Base-by-base conservation (phyloP, 805 yeast species). In the Zygoascus bituminiphila region DNA sequence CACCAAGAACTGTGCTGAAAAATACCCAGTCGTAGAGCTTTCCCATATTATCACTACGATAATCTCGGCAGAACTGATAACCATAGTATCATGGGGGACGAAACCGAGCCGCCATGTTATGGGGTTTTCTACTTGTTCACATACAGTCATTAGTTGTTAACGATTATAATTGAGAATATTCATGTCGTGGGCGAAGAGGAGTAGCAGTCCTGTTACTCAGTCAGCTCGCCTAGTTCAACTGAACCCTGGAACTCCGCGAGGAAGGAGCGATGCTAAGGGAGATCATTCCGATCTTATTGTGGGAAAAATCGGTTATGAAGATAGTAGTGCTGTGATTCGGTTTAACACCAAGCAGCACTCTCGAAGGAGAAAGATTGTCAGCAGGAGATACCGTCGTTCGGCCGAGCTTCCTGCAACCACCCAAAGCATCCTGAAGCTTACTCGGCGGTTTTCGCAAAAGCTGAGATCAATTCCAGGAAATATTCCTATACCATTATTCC, bases 381-480 rank as follows among this genome's bases (percentile, higher is more conserved):
- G 42, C 14, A 5, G 19, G 14, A 19, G 42, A 9, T 19, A 39
- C 15, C 42, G 38, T 45, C 47, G 36, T 12, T n/a, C 33, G 9
- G n/a, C 39, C 14, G 35, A 23, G 40, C 19, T 19, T 19, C 26
- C 23, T 17, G 25, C 17, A 12, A 14, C 14, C 36, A 7, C 19
- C n/a, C 23, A 33, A 14, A 33, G 46, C 22, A n/a, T 44, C 12
- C 7, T 17, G 17, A 19, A 31, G 19, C 23, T 46, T 15, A 39
- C 49, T 12, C 5, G 43, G 39, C 38, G 31, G 14, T 19, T 46
- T 20, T 46, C 49, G n/a, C 5, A 20, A 17, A 38, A 40, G 24
- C 9, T 46, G 17, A 14, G 38, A 12, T 33, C 49, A 24, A 38
- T 52, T 31, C 55, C 55, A 7, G 55, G 37, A 23, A 21, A 36